A percentile compares a stretch with the other conserved stretches of the same genome.
phyloP scores from a whole-genome alignment of 495 filamentous ascomycete species.

The Daldinia childiae region DNA sequence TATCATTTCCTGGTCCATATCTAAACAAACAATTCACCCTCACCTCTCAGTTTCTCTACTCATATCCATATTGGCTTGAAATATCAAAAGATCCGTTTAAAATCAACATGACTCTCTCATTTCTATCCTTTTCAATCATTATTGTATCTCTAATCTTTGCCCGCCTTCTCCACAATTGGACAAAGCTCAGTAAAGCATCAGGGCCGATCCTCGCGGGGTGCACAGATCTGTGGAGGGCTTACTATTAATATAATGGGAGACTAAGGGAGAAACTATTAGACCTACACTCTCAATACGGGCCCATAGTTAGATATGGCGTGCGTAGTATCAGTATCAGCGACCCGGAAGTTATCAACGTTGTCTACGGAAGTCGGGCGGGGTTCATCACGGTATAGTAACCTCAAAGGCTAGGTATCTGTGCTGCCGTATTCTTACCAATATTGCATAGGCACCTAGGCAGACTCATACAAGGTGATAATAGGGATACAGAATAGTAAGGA shows the following conservation, averaged over 20 bases:
- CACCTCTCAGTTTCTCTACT: too few relatives aligned
- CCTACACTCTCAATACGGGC: constrained; percentile 40
- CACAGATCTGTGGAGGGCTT: constrained; percentile 46
- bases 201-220: constrained; percentile 42
- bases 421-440: background rate
- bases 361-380: constrained; percentile 43
- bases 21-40: too few relatives aligned
- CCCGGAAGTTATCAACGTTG: constrained; percentile 40
- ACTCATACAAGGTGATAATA: constrained; percentile 35
- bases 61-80: too few relatives aligned
- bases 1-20: too few relatives aligned
- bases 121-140: background rate
- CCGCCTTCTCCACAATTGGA: constrained; percentile 35
- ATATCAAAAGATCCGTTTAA: too few relatives aligned
- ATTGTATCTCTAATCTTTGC: background rate
- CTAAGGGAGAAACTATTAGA: constrained; percentile 34
- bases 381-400: constrained; percentile 40
- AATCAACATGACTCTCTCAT: background rate
- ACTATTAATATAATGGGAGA: constrained; percentile 38
- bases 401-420: background rate
- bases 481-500: constrained; percentile 42
- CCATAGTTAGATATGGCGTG: constrained; percentile 45
- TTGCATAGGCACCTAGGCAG: constrained; percentile 15
- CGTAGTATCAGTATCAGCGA: constrained; percentile 44
- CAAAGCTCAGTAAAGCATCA: constrained; percentile 36